Evolutionary conservation across 768 basidiomycete species (phyloP), one percentile per base, ranked within the genome.

Genomic region (Dacryopinax primogenitus): DNA sequence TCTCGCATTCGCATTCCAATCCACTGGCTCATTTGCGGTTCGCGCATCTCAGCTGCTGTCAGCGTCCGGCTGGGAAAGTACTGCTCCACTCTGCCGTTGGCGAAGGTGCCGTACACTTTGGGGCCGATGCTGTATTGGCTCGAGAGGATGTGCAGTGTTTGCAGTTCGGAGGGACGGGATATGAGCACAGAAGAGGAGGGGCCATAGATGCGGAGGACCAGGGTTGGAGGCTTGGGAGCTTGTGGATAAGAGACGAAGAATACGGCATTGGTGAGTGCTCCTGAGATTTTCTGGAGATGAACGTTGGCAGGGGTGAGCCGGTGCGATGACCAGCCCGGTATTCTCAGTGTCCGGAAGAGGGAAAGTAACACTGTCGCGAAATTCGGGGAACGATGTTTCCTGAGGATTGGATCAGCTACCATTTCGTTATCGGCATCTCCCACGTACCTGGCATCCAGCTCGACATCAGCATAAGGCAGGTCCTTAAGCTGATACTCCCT

Each of bases 1-100:
- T 98, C 94, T 23, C 92, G 86, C 95, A 98, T 98, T 34, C 95
- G 82, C 23, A 86, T 83, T n/a, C 86, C 93, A 69, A 98, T 92
- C 83, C 88, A 91, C 32, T 85, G 79, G 72, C 90, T 92, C 64
- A 86, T 83, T 66, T 77, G 74, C 16, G 84, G 83, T 69, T 92
- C 84, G 61, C 91, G 83, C 67, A 99, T 79, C 72, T 96, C 91
- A 41, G 80, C 74, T 13, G 89, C 79, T 0, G 84, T 86, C 51
- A 98, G 78, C 1, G 92, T 87, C 34, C 84, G 81, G 16, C 92
- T 92, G 67, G 93, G 84, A 73, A 97, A 97, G 76, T 90, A 96
- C 75, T 99, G 88, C 76, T 98, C 96, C 47, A 98, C 78, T 26
- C 96, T 86, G 35, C 96, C 96, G 74, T 98, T 99, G 69, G 84